Base-by-base conservation (phyloP, 805 yeast genomes). In the Blastobotrys muscicola region DNA sequence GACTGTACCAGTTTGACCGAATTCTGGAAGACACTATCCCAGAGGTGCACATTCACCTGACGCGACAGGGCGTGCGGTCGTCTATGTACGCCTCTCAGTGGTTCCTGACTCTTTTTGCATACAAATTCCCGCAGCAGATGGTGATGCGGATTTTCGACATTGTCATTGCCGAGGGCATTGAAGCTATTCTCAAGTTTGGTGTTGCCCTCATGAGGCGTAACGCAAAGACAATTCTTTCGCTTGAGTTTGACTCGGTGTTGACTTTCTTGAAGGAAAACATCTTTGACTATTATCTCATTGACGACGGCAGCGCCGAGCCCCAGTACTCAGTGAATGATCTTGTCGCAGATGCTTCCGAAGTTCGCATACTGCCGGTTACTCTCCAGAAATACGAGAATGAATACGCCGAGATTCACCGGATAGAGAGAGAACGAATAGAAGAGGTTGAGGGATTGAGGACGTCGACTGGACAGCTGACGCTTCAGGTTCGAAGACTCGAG, bases 71-170 rank as follows among this genome's bases (percentile, higher is more conserved):
- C 4, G 78, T 92, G 16, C 75, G 81, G 48, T 83, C 95, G 2
- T 82, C 94, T 15, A 90, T 90, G 97, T 92, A 85, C 68, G 97
- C 97, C 0, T 80, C 95, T 1, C 97, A 92, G 63, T 92, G 98
- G 98, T 90, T 92, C 57, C 71, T 92, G 54, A 92, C 97, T 0
- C 73, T 92, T 51, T 92, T 92, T 64, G 94, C 95, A 5, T 92
- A 92, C 68, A 86, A 86, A 59, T 90, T 92, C 61, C 97, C 98
- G 11, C 67, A 89, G 41, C 84, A 79, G 45, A 81, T 90, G 58
- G 97, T 92, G 16, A 66, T 86, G 50, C 71, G 97, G 48, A 85
- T 92, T 34, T 85, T 76, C 61, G 98, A 92, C 65, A 75, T 85
- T 47, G 78, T 92, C 6, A 78, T 92, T 42, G 81, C 94, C 6